Evolutionary conservation across 2,329 filamentous ascomycete genomes (phyloP).

Genomic region (Diplocarpon mali): DNA sequence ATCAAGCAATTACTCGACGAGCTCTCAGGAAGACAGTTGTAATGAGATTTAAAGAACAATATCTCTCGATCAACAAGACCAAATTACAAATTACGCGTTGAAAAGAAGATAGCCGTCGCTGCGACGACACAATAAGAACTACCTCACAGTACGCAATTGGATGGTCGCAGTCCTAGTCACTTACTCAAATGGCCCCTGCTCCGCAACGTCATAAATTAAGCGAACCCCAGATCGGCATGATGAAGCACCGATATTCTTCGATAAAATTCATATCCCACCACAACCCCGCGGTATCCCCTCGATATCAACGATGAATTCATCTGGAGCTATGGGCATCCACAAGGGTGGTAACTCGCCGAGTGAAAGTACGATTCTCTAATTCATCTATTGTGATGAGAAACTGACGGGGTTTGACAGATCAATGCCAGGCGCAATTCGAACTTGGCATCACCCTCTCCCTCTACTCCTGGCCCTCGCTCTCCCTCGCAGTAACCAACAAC

Average conservation of each 20-base stretch:
- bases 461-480: constrained; percentile 79
- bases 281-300: constrained; percentile 9
- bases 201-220: constrained; percentile 1
- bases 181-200: neutral
- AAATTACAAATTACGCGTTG: constrained; percentile 6
- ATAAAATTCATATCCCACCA: constrained; percentile 11
- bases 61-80: neutral
- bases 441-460: constrained; percentile 76
- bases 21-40: no score
- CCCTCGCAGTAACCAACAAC: constrained; percentile 72
- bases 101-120: neutral
- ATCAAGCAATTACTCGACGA: no score
- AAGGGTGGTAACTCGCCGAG: constrained; percentile 5
- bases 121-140: no score
- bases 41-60: no score
- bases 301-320: constrained; percentile 16
- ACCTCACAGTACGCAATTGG: no score
- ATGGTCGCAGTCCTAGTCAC: neutral
- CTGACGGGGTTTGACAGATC: constrained; percentile 31
- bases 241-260: constrained; percentile 5
- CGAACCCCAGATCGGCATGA: constrained; percentile 1
- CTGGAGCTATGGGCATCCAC: constrained; percentile 12
- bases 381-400: constrained; percentile 1
- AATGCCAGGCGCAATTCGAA: constrained; percentile 61
- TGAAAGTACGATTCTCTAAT: neutral